A percentile compares a stretch with the other conserved stretches of the same genome.
These are phyloP conservation scores for Phytophthora chlamydospora DNA, from an alignment of 352 stramenopile species.

Conservation along the genomic window DNA sequence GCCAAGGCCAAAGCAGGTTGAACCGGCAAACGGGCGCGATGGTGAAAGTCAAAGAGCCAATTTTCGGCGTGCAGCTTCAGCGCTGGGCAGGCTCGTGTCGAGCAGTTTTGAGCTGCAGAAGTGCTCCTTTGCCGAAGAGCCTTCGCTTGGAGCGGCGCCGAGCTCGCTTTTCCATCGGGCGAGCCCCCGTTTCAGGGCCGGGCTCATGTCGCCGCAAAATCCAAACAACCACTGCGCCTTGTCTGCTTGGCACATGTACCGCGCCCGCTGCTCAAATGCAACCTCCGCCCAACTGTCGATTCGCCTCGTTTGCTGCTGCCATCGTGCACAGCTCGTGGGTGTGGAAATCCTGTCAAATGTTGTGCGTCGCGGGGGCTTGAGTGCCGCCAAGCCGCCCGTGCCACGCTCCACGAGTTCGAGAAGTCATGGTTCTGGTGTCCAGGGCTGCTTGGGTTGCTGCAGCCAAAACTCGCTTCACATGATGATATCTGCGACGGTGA, in stretches of 20 bases:
- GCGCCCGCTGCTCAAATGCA: slow-evolving; percentile 24
- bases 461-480: too few species aligned
- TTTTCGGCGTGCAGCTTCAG: slow-evolving; percentile 10
- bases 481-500: too few species aligned
- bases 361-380: too few species aligned
- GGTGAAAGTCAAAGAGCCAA: slow-evolving; percentile 25
- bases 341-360: slow-evolving; percentile 19
- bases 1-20: slow-evolving; percentile 6
- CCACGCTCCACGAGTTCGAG: too few species aligned
- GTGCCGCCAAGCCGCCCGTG: too few species aligned
- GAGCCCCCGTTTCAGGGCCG: slow-evolving; percentile 9
- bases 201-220: slow-evolving; percentile 22
- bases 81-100: not conserved
- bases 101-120: too few species aligned
- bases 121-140: not conserved
- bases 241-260: slow-evolving; percentile 18
- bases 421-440: too few species aligned
- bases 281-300: slow-evolving; percentile 23
- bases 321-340: slow-evolving; percentile 2
- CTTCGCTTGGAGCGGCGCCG: not conserved
- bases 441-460: too few species aligned
- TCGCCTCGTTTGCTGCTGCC: slow-evolving; percentile 24
- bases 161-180: not conserved
- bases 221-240: slow-evolving; percentile 14
- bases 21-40: slow-evolving; percentile 8